Conservation (phyloP, 139 green algal genomes). For the Coccomyxa sp. region DNA sequence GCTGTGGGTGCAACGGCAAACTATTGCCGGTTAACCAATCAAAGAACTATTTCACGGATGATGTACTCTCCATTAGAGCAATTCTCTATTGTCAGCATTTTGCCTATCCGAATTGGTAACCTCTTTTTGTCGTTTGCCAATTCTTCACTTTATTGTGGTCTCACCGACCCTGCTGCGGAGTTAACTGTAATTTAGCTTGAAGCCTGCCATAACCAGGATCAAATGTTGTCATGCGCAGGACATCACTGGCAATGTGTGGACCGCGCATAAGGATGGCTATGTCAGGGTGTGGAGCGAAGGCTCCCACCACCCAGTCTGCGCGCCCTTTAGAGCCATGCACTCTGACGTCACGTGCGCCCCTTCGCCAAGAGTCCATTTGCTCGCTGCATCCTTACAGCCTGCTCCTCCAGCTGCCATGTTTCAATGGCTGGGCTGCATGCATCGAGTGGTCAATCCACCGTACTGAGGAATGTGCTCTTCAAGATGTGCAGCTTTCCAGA, state of each 20-base stretch:
- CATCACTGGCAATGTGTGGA: conserved; percentile 30
- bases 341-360: conserved; percentile 11
- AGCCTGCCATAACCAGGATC: not conserved
- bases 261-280: conserved; percentile 30
- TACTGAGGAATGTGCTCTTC: no score
- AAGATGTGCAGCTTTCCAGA: no score
- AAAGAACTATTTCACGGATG: conserved; percentile 27
- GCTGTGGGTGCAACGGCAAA: not conserved
- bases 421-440: not conserved
- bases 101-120: conserved; percentile 41
- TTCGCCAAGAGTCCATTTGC: not conserved
- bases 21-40: conserved; percentile 1
- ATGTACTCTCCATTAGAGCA: conserved; percentile 51
- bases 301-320: not conserved
- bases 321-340: conserved; percentile 9
- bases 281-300: conserved; percentile 30
- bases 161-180: not conserved
- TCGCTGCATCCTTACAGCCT: not conserved
- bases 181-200: not conserved
- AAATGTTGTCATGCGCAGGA: not conserved
- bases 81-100: conserved; percentile 47
- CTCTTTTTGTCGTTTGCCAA: conserved; percentile 51
- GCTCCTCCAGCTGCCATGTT: not conserved
- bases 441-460: no score
- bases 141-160: conserved; percentile 30